Evolutionary conservation across 2,329 filamentous ascomycete genomes (phyloP), one percentile per base, ranked within the genome.

Genomic region (Exophiala spinifera): DNA sequence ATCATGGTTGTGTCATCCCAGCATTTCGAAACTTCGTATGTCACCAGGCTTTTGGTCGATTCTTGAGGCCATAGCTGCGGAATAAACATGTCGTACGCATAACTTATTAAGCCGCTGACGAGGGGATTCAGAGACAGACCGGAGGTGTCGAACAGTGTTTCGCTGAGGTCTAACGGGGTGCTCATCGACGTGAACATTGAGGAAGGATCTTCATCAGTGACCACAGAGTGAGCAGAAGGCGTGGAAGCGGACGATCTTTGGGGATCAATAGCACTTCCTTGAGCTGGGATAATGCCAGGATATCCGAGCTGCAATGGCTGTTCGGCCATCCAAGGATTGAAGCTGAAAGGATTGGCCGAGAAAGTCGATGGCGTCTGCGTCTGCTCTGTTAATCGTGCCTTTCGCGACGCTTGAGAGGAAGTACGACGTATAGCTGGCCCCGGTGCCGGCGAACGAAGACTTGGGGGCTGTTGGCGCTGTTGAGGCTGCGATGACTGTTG

Each of bases 1-100:
- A 63, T 55, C n/a, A 57, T 23, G 19, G 53, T 45, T 3, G 45
- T 47, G 34, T 63, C 59, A 3, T 63, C 59, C 57, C 57, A 59
- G 25, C 59, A 54, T 36, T 51, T 42, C 19, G 55, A 51, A 19
- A 61, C 49, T 36, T 61, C 59, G 40, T 60, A 60, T 3, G 54
- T 39, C 6, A 52, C 40, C 31, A 53, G 53, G 14, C 37, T 31
- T 49, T 43, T 55, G 6, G 46, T 52, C 1, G 51, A 44, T 51
- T 63, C 61, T 25, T 54, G 55, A 11, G 61, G 61, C 61, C 61
- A 63, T 11, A 31, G 43, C 14, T 57, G 49, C 11, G 61, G 61
- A 15, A 63, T 60, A 40, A 61, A 57, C 15, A 57, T 36, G 25
- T 60, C 59, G 44, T 58, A 61, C n/a, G 61, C 61, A 34, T 57